Base-by-base conservation (phyloP, 2,329 filamentous ascomycete species). In the Diaporthe amygdali region DNA sequence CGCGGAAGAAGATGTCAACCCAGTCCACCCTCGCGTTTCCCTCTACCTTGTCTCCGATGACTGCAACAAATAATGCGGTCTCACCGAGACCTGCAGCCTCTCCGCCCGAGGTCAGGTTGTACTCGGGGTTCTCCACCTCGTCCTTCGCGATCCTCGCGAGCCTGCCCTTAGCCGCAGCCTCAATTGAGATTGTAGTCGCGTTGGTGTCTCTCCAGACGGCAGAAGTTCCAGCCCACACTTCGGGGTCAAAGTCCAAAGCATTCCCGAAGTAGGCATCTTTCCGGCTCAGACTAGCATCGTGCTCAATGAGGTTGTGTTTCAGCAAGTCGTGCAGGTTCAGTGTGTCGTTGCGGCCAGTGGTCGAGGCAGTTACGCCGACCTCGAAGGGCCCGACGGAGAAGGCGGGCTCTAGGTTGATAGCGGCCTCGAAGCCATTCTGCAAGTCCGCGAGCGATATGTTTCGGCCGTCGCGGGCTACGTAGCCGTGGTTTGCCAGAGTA, bases 1-100 rank as follows among this genome's bases (percentile, higher is more conserved):
- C 49, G 32, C 66, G 66, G 49, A 68, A 68, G 41, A 68, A 68
- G 34, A 68, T 59, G 12, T 68, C 66, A 8, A 68, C 51, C 37
- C 41, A 68, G 51, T 68, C 51, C 27, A 44, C 54, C 17, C 20
- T 34, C 4, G 51, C 66, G 37, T 56, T 47, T 1, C 66, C 66
- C 39, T 54, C 54, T 20, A 55, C 32, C 66, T 68, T 68, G 4
- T 68, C 51, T 7, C 66, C 66, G 3, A 68, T 27, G 27, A 68
- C 51, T 30, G 32, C 66, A 17, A 68, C 37, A 25, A 68, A 68
- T 5, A 68, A n/a, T 20, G 51, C 51, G 37, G 66, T 55, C 51
- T 68, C 51, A 12, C 66, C 66, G 25, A 54, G 54, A 12, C 66
- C 66, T 10, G 66, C 51, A 34, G 66, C 66, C n/a, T 44, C 51